Conservation (phyloP, 352 stramenopile species). For the Phytophthora citrophthora region DNA sequence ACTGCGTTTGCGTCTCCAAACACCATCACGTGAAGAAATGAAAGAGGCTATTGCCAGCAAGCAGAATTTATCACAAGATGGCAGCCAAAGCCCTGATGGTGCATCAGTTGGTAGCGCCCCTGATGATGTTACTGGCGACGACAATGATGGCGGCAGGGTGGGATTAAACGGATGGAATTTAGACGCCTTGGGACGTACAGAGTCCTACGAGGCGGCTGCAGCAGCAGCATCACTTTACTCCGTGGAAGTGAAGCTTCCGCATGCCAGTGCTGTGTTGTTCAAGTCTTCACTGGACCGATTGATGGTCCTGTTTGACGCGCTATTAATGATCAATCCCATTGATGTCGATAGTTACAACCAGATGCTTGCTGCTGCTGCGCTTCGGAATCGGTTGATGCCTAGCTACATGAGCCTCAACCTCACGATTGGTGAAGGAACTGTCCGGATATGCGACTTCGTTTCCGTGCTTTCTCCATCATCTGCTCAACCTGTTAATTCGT, state of each 20-base stretch:
- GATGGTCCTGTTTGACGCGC: conserved; percentile 85
- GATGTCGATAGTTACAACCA: conserved; percentile 86
- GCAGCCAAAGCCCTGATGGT: conserved; percentile 54
- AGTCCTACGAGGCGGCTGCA: conserved; percentile 67
- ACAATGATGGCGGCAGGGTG: conserved; percentile 81
- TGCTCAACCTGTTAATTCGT: conserved; percentile 10
- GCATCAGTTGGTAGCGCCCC: conserved; percentile 28
- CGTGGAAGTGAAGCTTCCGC: conserved; percentile 65
- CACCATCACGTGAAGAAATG: conserved; percentile 53
- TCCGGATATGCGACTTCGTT: conserved; percentile 67
- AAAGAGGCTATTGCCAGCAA: conserved; percentile 57
- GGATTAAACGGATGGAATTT: conserved; percentile 85
- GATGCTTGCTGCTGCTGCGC: conserved; percentile 56
- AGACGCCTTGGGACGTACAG: conserved; percentile 63
- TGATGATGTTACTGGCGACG: conserved; percentile 67
- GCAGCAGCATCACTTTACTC: conserved; percentile 60
- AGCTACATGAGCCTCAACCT: conserved; percentile 85
- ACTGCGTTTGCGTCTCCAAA: conserved; percentile 57
- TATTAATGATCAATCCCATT: conserved; percentile 89
- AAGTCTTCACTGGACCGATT: conserved; percentile 78
- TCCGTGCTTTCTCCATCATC: conserved; percentile 11
- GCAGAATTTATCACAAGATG: conserved; percentile 76
- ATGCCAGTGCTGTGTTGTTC: conserved; percentile 58
- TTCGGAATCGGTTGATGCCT: conserved; percentile 62
- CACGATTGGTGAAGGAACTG: conserved; percentile 59